Conservation (phyloP, 108 stramenopile genomes). For the Pseudonitzschia pungens region DNA sequence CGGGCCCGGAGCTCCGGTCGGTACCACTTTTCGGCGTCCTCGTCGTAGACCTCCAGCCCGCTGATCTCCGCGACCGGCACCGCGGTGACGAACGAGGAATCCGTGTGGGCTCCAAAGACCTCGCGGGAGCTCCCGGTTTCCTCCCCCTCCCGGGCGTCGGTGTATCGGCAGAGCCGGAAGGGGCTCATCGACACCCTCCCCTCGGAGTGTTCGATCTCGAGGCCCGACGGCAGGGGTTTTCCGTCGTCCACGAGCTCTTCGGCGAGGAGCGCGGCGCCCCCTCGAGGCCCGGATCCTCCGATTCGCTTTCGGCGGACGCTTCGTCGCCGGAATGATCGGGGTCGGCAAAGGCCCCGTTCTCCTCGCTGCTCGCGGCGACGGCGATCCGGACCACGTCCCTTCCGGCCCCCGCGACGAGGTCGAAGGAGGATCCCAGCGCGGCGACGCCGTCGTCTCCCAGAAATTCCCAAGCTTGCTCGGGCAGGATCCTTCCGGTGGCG, state of each 20-base stretch:
- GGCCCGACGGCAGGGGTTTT: constrained; percentile 22
- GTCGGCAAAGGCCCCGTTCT: constrained; percentile 48
- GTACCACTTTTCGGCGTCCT: constrained; percentile 74
- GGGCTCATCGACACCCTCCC: constrained; percentile 77
- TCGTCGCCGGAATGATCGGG: constrained; percentile 3
- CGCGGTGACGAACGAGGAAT: constrained; percentile 70
- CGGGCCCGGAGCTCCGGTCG: constrained; percentile 76
- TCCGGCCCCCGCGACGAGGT: constrained; percentile 54
- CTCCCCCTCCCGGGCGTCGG: constrained; percentile 15
- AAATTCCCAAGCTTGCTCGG: constrained; percentile 40
- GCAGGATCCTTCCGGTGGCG: constrained; percentile 47
- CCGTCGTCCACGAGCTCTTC: constrained; percentile 84
- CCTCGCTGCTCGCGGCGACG: constrained; percentile 60
- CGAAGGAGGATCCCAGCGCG: constrained; percentile 52
- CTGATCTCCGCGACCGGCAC: constrained; percentile 76
- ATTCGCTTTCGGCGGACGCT: constrained; percentile 14
- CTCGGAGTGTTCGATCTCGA: constrained; percentile 42
- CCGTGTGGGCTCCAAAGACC: constrained; percentile 81
- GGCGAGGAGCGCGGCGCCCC: constrained; percentile 50
- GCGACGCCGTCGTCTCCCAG: constrained; percentile 53
- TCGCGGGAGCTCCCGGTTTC: constrained; percentile 34
- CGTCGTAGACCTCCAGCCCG: constrained; percentile 82
- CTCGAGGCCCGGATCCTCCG: constrained; percentile 49
- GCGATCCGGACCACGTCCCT: constrained; percentile 77
- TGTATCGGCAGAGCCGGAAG: constrained; percentile 72